A percentile compares a stretch with the other conserved stretches of the same genome.
These are phyloP conservation scores for Pezicula radicicola DNA, from an alignment of 2,329 filamentous ascomycete species.

Conservation along the genomic window DNA sequence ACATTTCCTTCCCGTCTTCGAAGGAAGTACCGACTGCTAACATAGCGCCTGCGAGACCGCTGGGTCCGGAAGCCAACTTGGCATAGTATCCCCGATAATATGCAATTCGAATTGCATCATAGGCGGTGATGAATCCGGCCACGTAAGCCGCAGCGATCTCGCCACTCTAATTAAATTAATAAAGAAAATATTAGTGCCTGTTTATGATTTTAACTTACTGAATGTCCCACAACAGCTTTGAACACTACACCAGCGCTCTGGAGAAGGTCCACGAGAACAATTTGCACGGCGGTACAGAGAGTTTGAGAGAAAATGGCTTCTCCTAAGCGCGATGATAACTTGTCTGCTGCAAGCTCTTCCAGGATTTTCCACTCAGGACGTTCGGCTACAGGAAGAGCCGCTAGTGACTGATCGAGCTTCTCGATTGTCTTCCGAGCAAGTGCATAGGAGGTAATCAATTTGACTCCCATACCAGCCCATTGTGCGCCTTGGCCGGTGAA, in stretches of 20 bases:
- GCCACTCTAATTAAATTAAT: conserved; percentile 19
- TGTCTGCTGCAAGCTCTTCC: conserved; percentile 17
- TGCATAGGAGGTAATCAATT: conserved; percentile 1
- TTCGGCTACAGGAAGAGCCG: background rate
- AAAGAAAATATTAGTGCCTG: background rate
- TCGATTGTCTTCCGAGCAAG: background rate
- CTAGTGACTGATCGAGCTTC: background rate
- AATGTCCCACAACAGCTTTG: conserved; percentile 21
- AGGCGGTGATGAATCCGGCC: conserved; percentile 26
- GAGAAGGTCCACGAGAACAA: conserved; percentile 18
- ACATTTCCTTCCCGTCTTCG: conserved; percentile 7
- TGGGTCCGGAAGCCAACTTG: background rate
- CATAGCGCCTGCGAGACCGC: conserved; percentile 12
- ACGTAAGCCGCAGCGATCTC: conserved; percentile 44
- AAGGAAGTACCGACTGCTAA: conserved; percentile 10
- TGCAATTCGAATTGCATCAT: conserved; percentile 23
- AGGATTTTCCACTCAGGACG: background rate
- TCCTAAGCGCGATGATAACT: conserved; percentile 10
- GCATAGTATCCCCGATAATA: conserved; percentile 4
- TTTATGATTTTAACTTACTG: background rate
- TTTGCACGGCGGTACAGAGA: conserved; percentile 16
- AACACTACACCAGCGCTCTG: conserved; percentile 7
- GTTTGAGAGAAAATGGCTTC: conserved; percentile 4
- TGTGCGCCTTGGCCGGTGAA: conserved; percentile 12
- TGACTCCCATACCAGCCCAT: conserved; percentile 7